These are phyloP conservation scores for Penicillium sp. DNA, from an alignment of 2,329 filamentous ascomycete species.

Conservation along the genomic window DNA sequence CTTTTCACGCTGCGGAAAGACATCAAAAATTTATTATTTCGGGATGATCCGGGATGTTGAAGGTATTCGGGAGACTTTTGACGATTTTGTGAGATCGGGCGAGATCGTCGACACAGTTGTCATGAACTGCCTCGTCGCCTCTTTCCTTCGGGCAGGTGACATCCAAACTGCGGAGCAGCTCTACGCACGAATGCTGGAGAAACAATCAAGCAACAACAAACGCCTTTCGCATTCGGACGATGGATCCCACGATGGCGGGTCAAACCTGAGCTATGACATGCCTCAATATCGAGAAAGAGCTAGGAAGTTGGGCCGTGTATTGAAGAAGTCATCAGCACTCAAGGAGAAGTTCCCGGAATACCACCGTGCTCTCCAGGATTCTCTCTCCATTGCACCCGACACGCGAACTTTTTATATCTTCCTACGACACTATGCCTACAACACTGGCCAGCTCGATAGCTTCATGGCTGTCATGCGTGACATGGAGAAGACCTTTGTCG, in stretches of 20 bases:
- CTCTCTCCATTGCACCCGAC: slow-evolving; percentile 69
- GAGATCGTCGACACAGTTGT: slow-evolving; percentile 86
- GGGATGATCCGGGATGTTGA: slow-evolving; percentile 72
- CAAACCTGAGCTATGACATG: slow-evolving; percentile 34
- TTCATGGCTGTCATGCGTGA: slow-evolving; percentile 73
- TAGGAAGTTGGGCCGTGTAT: slow-evolving; percentile 49
- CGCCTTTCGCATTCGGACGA: slow-evolving; percentile 14
- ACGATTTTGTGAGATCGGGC: slow-evolving; percentile 76
- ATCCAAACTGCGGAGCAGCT: slow-evolving; percentile 73
- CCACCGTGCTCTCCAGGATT: slow-evolving; percentile 63
- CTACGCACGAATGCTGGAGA: slow-evolving; percentile 78
- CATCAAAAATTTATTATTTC: slow-evolving; percentile 79
- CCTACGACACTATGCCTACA: slow-evolving; percentile 69
- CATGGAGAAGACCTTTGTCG: slow-evolving; percentile 66
- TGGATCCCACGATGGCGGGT: neutral
- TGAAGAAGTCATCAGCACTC: slow-evolving; percentile 47
- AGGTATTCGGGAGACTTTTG: slow-evolving; percentile 74
- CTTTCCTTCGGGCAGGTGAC: slow-evolving; percentile 75
- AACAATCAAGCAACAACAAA: slow-evolving; percentile 48
- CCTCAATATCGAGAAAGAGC: slow-evolving; percentile 36
- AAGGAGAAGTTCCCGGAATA: slow-evolving; percentile 53
- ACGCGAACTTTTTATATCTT: slow-evolving; percentile 77
- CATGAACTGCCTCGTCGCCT: slow-evolving; percentile 81
- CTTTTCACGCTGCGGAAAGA: slow-evolving; percentile 77
- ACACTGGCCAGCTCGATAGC: slow-evolving; percentile 68